These are phyloP conservation scores for Scleromitrula shiraiana DNA, from an alignment of 2,329 filamentous ascomycete genomes.

Conservation along the genomic window DNA sequence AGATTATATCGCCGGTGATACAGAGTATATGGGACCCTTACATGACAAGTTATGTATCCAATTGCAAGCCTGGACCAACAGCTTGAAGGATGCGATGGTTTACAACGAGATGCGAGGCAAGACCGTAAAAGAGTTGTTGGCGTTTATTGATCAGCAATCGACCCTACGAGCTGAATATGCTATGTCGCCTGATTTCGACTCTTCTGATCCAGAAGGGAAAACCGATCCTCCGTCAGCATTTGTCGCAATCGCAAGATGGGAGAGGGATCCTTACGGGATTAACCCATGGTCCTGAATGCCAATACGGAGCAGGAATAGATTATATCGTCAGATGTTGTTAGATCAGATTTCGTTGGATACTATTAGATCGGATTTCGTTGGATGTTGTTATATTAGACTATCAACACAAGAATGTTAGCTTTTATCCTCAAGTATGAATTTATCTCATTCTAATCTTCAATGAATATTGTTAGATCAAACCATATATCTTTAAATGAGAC, in stretches of 20 bases:
- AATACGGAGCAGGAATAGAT: too few species aligned
- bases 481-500: too few species aligned
- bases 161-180: not conserved
- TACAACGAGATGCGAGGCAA: not conserved
- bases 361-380: too few species aligned
- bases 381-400: too few species aligned
- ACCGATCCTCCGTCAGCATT: not conserved
- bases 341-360: too few species aligned
- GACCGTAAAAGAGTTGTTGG: not conserved
- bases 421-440: too few species aligned
- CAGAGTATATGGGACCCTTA: not conserved
- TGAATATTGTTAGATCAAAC: too few species aligned
- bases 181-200: not conserved
- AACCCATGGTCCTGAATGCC: too few species aligned
- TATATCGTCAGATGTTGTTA: too few species aligned
- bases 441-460: too few species aligned
- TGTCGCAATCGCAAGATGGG: not conserved
- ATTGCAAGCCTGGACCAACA: not conserved
- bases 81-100: not conserved
- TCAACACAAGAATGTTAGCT: too few species aligned
- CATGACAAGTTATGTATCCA: not conserved
- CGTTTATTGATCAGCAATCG: not conserved
- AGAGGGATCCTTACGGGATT: not conserved
- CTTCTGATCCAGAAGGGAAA: not conserved
- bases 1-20: not conserved